Evolutionary conservation across 257 asterid genomes (phyloP).

Genomic region (Echium plantagineum): DNA sequence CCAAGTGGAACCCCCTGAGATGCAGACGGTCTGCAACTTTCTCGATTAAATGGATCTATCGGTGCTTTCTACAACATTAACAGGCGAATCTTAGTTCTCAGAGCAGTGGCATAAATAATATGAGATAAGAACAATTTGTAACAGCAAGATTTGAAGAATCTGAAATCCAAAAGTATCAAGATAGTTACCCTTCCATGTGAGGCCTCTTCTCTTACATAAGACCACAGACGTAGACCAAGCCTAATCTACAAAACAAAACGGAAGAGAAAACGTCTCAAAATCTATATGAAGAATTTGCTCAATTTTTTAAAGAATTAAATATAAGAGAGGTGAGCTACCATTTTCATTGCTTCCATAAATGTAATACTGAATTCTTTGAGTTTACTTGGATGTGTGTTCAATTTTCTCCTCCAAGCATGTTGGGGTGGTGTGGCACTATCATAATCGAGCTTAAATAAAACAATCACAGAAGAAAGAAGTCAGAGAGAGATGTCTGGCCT

Average conservation of each 20-base stretch:
- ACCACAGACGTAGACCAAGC: slow-evolving; percentile 89
- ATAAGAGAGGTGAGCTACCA: slow-evolving; percentile 34
- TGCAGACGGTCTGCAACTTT: slow-evolving; percentile 91
- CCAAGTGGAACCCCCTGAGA: slow-evolving; percentile 98
- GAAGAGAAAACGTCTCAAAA: slow-evolving; percentile 1
- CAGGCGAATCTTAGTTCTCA: not conserved
- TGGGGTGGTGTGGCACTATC: slow-evolving; percentile 92
- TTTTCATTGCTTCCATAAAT: slow-evolving; percentile 79
- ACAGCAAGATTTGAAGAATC: not conserved
- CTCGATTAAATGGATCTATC: slow-evolving; percentile 85
- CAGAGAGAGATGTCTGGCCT: too few relatives aligned
- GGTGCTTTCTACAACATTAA: slow-evolving; percentile 75
- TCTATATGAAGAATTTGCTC: not conserved
- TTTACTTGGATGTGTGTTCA: slow-evolving; percentile 71
- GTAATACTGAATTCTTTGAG: slow-evolving; percentile 93
- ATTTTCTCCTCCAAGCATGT: slow-evolving; percentile 92
- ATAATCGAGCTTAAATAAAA: slow-evolving; percentile 53
- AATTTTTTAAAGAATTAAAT: not conserved
- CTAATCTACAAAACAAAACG: slow-evolving; percentile 38
- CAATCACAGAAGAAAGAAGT: slow-evolving; percentile 10
- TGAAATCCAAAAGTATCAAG: slow-evolving; percentile 10
- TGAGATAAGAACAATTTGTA: not conserved
- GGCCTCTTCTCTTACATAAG: slow-evolving; percentile 91
- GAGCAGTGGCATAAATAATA: not conserved
- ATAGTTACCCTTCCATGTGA: slow-evolving; percentile 86